Evolutionary conservation across 345 rosid species (phyloP), one percentile per base, ranked within the genome.

Genomic region (Carallia brachiata): DNA sequence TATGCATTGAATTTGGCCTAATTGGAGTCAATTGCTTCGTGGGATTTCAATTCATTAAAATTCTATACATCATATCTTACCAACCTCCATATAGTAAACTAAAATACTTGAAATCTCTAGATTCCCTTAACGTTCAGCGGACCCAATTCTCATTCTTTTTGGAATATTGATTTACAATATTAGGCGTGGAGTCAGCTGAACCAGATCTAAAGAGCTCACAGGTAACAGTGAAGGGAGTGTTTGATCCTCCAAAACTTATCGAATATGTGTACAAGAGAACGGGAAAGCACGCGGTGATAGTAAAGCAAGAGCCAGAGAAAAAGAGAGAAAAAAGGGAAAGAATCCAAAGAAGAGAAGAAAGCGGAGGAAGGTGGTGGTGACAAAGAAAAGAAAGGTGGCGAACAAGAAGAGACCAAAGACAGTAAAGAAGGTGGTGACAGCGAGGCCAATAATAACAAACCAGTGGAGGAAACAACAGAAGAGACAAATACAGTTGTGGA

Each of bases 121-220:
- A 13, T 63, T 27, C 40, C 64, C 32, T 53, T 32, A 23, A 4
- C 34, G 4, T 32, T 32, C 34, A 32, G 34, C 34, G 59, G 52
- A 57, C 18, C 57, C 17, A 40, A 18, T 61, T 12, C 56, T 13
- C 9, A 32, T 4, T 62, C 5, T 15, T 19, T 28, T 39, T 27
- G 6, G 50, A 31, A 56, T 19, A 56, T 72, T 2, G 23, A 4
- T 65, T 23, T 59, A 23, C n/a, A 17, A 17, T 28, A 1, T 44
- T 66, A 96, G 99, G 97, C 9, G 98, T 96, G 78, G 97, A 92
- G 76, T 83, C 93, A 15, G 97, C 87, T 8, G 99, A 96, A 48
- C 85, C 98, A 58, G 98, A 96, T 80, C 91, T 92, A 64, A 90
- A 92, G 81, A 80, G 74, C 76, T 92, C 97, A n/a, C 79, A 87